Evolutionary conservation across 1,284 basidiomycete genomes (phyloP).

Genomic region (Pisolithus thermaeus): DNA sequence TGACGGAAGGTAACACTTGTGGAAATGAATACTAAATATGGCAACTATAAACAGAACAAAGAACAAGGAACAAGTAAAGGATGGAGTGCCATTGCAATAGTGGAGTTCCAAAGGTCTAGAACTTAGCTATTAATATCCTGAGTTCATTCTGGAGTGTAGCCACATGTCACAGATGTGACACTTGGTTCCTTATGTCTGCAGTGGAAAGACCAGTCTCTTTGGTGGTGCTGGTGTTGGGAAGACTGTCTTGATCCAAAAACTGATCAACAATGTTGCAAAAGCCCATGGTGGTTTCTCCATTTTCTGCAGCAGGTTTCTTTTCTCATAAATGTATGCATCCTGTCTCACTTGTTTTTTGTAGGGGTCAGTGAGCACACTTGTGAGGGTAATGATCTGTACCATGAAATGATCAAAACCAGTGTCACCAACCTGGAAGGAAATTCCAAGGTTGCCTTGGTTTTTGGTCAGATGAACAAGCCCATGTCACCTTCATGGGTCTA

Average conservation of each 20-base stretch:
- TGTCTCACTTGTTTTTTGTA: constrained; percentile 23
- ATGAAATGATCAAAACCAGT: too few relatives aligned
- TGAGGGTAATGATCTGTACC: constrained; percentile 86
- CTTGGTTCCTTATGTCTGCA: constrained; percentile 96
- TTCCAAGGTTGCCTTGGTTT: too few relatives aligned
- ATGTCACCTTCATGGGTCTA: too few relatives aligned
- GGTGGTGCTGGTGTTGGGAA: constrained; percentile 99
- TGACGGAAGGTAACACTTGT: constrained; percentile 26
- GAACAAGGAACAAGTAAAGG: too few relatives aligned
- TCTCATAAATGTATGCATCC: neutral
- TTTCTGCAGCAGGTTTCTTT: constrained; percentile 77
- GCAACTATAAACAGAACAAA: too few relatives aligned
- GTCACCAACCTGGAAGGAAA: too few relatives aligned
- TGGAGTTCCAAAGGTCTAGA: too few relatives aligned
- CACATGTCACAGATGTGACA: too few relatives aligned
- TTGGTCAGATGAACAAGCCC: too few relatives aligned
- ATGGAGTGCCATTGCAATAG: too few relatives aligned
- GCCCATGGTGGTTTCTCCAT: constrained; percentile 99
- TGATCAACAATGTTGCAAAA: constrained; percentile 99
- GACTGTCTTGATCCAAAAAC: constrained; percentile 97
- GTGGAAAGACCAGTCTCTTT: constrained; percentile 99
- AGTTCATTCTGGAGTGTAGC: constrained; percentile 49
- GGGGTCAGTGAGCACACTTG: constrained; percentile 99
- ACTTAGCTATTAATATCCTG: too few relatives aligned
- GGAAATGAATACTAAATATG: too few relatives aligned